Conservation (phyloP, 108 stramenopile genomes). For the Discostella pseudostelligera region DNA sequence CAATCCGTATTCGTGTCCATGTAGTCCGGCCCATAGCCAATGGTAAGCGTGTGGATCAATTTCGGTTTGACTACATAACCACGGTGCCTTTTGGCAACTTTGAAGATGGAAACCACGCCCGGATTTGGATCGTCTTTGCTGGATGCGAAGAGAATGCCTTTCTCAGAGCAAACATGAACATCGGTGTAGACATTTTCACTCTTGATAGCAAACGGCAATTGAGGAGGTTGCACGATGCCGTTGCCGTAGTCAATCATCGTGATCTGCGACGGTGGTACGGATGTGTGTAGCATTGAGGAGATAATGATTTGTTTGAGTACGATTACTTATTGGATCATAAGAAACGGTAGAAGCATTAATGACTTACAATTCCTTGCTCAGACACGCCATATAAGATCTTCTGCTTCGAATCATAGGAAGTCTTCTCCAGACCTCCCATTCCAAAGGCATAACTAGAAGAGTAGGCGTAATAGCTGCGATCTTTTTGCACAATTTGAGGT, state of each 20-base stretch:
- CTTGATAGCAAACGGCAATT: conserved; percentile 16
- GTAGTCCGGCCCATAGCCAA: conserved; percentile 42
- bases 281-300: no score
- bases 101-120: conserved; percentile 33
- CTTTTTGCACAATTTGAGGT: conserved; percentile 14
- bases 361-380: conserved; percentile 38
- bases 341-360: background rate
- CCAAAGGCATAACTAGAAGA: conserved; percentile 48
- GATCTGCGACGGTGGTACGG: conserved; percentile 26
- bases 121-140: conserved; percentile 35
- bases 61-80: conserved; percentile 13
- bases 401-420: conserved; percentile 40
- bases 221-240: conserved; percentile 24
- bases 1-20: conserved; percentile 32
- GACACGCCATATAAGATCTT: conserved; percentile 47
- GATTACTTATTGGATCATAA: no score
- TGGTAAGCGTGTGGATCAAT: conserved; percentile 33
- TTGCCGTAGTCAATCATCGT: conserved; percentile 47
- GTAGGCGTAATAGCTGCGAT: conserved; percentile 30
- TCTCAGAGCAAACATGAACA: conserved; percentile 31
- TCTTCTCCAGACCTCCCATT: conserved; percentile 46
- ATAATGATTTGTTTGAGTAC: no score
- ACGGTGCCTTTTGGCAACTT: conserved; percentile 11
- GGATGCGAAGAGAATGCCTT: conserved; percentile 32
- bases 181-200: conserved; percentile 15